Evolutionary conservation across 208 protist genomes (phyloP), one percentile per base, ranked within the genome.

Genomic region (Wallacemonas sp.): DNA sequence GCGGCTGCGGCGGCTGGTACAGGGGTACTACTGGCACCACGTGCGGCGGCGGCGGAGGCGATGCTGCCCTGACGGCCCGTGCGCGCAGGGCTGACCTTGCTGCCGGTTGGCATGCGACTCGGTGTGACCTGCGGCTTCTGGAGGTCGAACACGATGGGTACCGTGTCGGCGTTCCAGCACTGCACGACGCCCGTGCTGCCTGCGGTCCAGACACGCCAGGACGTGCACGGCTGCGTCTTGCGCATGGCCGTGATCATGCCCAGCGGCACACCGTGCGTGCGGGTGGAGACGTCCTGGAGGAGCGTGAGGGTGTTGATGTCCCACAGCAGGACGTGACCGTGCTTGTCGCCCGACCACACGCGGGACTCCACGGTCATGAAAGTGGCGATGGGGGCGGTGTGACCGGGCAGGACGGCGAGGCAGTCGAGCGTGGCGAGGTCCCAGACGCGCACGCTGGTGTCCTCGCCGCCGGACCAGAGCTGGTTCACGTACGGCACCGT

Each of bases 311-410:
- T 92, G 33, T 80, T 85, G 41, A 89, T 68, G 67, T 96, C 88
- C 89, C 91, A 96, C 38, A 96, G 43, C 44, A 90, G 43, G 30
- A 94, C 76, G 58, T 74, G 75, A 3, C 91, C 91, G 61, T 89
- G 81, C 61, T 87, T 88, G 58, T 93, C 91, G n/a, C 80, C 91
- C 23, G 79, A 87, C 89, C 91, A 96, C 49, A 96, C 66, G 39
- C 91, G 84, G 3, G 74, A 78, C 62, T 80, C 86, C 12, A 95
- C 55, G 21, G 78, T 38, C 62, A 78, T 44, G 30, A 95, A 62
- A 48, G 61, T 81, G 17, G 77, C 62, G 11, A 95, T 69, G 4
- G 90, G 90, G 14, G 90, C 87, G 16, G 67, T 74, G 76, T 95
- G 90, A 29, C 66, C 61, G 54, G 34, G 47, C n/a, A 90, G 73